Conservation (phyloP, 495 filamentous ascomycete genomes). For the Xylaria venustula region DNA sequence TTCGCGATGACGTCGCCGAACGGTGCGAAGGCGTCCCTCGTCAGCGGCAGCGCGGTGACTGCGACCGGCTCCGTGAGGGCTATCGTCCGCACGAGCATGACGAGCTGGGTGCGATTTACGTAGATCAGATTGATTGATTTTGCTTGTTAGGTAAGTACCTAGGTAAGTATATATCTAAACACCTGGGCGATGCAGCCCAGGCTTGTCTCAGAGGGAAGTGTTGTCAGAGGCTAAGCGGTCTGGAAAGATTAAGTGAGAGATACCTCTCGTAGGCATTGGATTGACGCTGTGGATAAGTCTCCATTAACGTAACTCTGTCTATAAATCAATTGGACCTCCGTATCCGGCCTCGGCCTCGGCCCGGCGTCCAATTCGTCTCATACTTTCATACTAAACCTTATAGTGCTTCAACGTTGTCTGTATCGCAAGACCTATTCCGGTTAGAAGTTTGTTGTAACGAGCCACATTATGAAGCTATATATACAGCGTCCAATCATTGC, state of each 20-base stretch:
- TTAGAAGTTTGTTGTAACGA: too few relatives aligned
- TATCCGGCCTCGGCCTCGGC: not conserved
- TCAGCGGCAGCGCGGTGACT: constrained; percentile 59
- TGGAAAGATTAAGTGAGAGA: too few relatives aligned
- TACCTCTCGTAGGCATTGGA: too few relatives aligned
- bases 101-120: not conserved
- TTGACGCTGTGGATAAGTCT: not conserved
- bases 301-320: not conserved
- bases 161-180: not conserved
- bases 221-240: not conserved
- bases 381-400: too few relatives aligned
- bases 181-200: not conserved
- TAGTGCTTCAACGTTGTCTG: too few relatives aligned
- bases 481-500: not conserved
- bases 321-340: not conserved
- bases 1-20: constrained; percentile 85
- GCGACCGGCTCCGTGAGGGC: constrained; percentile 21
- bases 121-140: too few relatives aligned
- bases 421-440: too few relatives aligned
- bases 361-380: not conserved
- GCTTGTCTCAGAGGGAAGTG: not conserved
- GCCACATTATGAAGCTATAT: not conserved
- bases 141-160: not conserved
- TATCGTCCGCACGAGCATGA: constrained; percentile 30
- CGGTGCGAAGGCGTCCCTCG: constrained; percentile 62